phyloP scores from a whole-genome alignment of 352 stramenopile genomes.

The Phytophthora megakarya region DNA sequence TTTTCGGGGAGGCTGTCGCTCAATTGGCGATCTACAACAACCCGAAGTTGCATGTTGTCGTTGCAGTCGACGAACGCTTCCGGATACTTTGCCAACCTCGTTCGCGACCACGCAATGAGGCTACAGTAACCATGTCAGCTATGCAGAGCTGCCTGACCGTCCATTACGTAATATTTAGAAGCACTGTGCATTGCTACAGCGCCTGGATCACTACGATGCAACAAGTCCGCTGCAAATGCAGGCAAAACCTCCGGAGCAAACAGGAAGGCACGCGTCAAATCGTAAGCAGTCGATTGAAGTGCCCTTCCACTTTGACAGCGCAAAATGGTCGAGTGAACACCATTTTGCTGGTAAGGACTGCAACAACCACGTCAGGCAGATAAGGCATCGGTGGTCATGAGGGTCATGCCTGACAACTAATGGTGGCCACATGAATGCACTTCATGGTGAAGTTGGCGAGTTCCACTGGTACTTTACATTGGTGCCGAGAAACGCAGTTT shows the following conservation, averaged over 20 bases:
- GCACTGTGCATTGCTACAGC: neutral
- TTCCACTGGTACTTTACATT: neutral
- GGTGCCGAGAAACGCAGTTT: neutral
- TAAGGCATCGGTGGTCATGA: neutral
- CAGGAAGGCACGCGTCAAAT: slow-evolving; percentile 6
- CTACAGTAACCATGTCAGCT: slow-evolving; percentile 4
- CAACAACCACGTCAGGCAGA: neutral
- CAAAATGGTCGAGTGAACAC: too few relatives aligned
- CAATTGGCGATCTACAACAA: slow-evolving; percentile 18
- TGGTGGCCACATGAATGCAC: neutral
- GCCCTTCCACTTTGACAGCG: too few relatives aligned
- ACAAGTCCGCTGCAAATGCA: slow-evolving; percentile 2
- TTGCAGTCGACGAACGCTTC: slow-evolving; percentile 12
- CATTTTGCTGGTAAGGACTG: neutral
- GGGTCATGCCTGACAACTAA: neutral
- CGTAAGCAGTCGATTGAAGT: slow-evolving; percentile 4
- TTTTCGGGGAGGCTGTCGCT: slow-evolving; percentile 14
- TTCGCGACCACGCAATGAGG: neutral
- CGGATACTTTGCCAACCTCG: neutral
- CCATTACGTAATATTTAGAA: slow-evolving; percentile 6
- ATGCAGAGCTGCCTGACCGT: neutral
- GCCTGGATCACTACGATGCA: slow-evolving; percentile 20
- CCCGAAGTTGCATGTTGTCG: slow-evolving; percentile 14
- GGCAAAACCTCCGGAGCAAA: slow-evolving; percentile 9
- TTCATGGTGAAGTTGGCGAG: slow-evolving; percentile 5